phyloP scores from a whole-genome alignment of 441 rosid genomes.

The Pelargonium cotyledonis region DNA sequence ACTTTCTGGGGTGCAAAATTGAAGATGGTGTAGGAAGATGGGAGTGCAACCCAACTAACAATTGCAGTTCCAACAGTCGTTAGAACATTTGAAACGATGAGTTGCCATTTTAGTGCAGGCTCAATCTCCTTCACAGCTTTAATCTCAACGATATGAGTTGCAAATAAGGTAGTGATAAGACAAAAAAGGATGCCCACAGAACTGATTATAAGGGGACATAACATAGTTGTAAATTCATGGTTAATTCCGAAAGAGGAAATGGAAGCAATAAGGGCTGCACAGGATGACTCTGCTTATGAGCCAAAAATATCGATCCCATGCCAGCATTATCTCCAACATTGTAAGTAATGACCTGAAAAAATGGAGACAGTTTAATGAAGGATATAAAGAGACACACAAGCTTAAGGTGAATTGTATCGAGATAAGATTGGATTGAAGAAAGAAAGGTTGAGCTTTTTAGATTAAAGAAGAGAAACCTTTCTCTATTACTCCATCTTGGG shows the following conservation, averaged over 20 bases:
- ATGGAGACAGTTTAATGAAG: slow-evolving; percentile 16
- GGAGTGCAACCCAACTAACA: slow-evolving; percentile 69
- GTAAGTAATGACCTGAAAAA: slow-evolving; percentile 72
- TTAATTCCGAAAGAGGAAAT: slow-evolving; percentile 87
- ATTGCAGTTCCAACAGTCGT: slow-evolving; percentile 78
- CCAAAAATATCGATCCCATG: slow-evolving; percentile 99
- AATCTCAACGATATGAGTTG: slow-evolving; percentile 79
- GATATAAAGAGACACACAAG: too few relatives aligned
- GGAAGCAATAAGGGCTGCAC: slow-evolving; percentile 84
- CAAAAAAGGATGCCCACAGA: slow-evolving; percentile 82
- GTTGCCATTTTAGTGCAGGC: slow-evolving; percentile 78
- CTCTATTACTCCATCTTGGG: too few relatives aligned
- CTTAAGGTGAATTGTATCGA: too few relatives aligned
- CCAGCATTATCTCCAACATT: slow-evolving; percentile 97
- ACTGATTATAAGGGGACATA: slow-evolving; percentile 69
- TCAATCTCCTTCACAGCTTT: slow-evolving; percentile 83
- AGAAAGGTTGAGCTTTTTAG: too few relatives aligned
- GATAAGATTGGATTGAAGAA: too few relatives aligned
- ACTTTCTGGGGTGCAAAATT: slow-evolving; percentile 75
- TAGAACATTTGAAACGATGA: slow-evolving; percentile 64
- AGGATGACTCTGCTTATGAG: slow-evolving; percentile 86
- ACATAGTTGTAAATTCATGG: slow-evolving; percentile 75
- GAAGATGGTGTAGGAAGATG: slow-evolving; percentile 80
- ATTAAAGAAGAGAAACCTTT: too few relatives aligned
- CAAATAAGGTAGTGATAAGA: slow-evolving; percentile 77